A percentile compares a stretch with the other conserved stretches of the same genome.
These are phyloP conservation scores for Dactylellina drechsleri DNA, from an alignment of 2,329 filamentous ascomycete genomes.

Conservation along the genomic window DNA sequence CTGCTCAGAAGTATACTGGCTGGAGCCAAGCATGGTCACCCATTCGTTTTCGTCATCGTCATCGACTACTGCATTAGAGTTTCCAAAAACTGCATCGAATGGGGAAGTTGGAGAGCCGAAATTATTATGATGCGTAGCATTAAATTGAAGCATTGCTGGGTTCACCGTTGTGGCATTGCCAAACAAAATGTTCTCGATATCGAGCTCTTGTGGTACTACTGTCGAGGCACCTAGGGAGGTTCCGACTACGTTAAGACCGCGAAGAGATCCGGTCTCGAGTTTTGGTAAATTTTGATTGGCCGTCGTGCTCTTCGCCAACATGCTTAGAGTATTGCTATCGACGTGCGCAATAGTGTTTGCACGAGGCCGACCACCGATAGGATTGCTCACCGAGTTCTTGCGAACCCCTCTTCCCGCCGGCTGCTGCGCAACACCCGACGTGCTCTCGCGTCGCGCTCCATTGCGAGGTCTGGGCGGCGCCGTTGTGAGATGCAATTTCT, in stretches of 20 bases:
- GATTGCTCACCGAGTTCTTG: slow-evolving; percentile 86
- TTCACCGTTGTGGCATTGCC: slow-evolving; percentile 72
- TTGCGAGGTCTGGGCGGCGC: slow-evolving; percentile 87
- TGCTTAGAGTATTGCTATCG: slow-evolving; percentile 78
- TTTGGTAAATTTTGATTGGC: slow-evolving; percentile 71
- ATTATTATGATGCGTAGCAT: slow-evolving; percentile 73
- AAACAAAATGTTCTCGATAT: slow-evolving; percentile 77
- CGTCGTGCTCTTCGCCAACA: slow-evolving; percentile 61
- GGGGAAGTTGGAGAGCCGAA: slow-evolving; percentile 59
- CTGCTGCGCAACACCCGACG: slow-evolving; percentile 74
- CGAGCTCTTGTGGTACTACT: slow-evolving; percentile 77
- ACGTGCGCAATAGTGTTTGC: slow-evolving; percentile 97
- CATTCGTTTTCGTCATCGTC: slow-evolving; percentile 83
- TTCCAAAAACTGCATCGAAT: slow-evolving; percentile 59
- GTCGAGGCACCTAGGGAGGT: slow-evolving; percentile 76
- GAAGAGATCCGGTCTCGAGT: slow-evolving; percentile 73
- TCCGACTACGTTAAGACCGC: slow-evolving; percentile 73
- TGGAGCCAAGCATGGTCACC: slow-evolving; percentile 70
- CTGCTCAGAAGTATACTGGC: slow-evolving; percentile 54
- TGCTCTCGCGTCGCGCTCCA: slow-evolving; percentile 80
- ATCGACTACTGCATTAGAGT: slow-evolving; percentile 58
- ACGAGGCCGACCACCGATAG: slow-evolving; percentile 73
- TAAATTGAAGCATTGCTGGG: slow-evolving; percentile 82
- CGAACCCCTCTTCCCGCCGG: slow-evolving; percentile 78
- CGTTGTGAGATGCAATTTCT: slow-evolving; percentile 95